Conservation (phyloP, 805 yeast genomes). For the Pichia insulana region DNA sequence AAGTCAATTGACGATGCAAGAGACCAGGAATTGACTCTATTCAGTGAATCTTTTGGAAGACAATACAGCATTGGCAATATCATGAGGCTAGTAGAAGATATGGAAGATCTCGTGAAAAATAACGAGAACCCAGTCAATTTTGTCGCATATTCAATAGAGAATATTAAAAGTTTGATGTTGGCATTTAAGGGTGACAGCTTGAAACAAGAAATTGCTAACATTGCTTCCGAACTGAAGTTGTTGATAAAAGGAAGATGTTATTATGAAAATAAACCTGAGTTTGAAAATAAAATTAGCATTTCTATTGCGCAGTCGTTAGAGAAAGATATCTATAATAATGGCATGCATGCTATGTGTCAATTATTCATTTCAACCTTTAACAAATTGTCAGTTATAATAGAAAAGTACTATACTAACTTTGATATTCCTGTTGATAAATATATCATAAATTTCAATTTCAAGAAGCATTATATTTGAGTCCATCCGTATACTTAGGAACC, state of each 20-base stretch:
- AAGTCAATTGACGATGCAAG: constrained; percentile 24
- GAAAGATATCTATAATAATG: constrained; percentile 45
- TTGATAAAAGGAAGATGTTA: constrained; percentile 33
- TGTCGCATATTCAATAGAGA: constrained; percentile 54
- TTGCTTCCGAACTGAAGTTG: constrained; percentile 46
- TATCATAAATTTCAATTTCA: constrained; percentile 24
- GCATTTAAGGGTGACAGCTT: constrained; percentile 55
- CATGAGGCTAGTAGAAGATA: constrained; percentile 54
- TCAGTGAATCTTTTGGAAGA: constrained; percentile 37
- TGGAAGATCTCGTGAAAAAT: constrained; percentile 40
- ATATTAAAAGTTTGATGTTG: constrained; percentile 47
- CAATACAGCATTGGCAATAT: constrained; percentile 58
- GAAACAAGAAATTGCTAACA: constrained; percentile 41
- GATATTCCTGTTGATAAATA: constrained; percentile 24
- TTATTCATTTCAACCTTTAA: constrained; percentile 46
- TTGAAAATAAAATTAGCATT: constrained; percentile 23
- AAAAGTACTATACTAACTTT: constrained; percentile 39
- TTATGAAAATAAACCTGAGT: constrained; percentile 5
- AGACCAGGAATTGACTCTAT: constrained; percentile 30
- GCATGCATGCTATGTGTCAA: constrained; percentile 66
- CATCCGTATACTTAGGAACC: background rate
- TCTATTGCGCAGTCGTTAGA: constrained; percentile 33
- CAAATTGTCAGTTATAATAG: constrained; percentile 46
- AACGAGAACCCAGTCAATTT: constrained; percentile 45
- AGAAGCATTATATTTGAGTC: constrained; percentile 16